phyloP scores from a whole-genome alignment of 495 filamentous ascomycete genomes.

The Pseudevernia furfuracea region DNA sequence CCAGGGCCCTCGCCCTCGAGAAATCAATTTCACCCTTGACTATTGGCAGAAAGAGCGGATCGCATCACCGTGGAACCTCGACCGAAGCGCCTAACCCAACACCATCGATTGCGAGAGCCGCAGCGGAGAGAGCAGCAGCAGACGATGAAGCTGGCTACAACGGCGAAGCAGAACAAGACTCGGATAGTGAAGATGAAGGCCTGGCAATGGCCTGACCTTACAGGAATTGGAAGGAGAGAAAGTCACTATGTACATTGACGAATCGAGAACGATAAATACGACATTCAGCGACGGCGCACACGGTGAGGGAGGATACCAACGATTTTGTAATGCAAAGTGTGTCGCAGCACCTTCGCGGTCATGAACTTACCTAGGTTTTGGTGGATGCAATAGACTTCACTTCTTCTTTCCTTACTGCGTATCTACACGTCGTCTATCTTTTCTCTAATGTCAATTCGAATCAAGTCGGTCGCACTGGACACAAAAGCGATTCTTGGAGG shows the following conservation, averaged over 20 bases:
- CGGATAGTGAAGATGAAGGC: constrained; percentile 49
- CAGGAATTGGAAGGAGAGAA: neutral
- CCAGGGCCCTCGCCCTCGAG: constrained; percentile 33
- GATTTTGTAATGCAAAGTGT: constrained; percentile 5
- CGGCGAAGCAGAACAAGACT: constrained; percentile 41
- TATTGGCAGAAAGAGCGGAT: constrained; percentile 29
- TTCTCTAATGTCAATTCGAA: neutral
- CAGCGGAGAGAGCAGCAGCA: constrained; percentile 14
- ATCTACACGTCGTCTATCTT: constrained; percentile 1
- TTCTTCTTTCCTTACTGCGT: constrained; percentile 9
- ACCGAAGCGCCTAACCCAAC: constrained; percentile 25
- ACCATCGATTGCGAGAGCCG: constrained; percentile 25
- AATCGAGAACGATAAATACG: constrained; percentile 9
- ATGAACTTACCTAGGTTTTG: constrained; percentile 5
- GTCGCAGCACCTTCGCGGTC: constrained; percentile 1
- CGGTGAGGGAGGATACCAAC: constrained; percentile 6
- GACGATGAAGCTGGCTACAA: constrained; percentile 49
- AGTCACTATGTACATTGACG: constrained; percentile 9
- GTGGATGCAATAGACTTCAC: constrained; percentile 20
- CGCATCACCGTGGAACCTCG: constrained; percentile 25
- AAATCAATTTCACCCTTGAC: constrained; percentile 39
- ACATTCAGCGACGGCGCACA: constrained; percentile 19
- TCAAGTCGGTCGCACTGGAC: constrained; percentile 7
- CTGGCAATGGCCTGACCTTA: constrained; percentile 36
- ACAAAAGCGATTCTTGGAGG: constrained; percentile 5